phyloP scores from a whole-genome alignment of 202 grass and related monocot species.

The Carex arenaria region DNA sequence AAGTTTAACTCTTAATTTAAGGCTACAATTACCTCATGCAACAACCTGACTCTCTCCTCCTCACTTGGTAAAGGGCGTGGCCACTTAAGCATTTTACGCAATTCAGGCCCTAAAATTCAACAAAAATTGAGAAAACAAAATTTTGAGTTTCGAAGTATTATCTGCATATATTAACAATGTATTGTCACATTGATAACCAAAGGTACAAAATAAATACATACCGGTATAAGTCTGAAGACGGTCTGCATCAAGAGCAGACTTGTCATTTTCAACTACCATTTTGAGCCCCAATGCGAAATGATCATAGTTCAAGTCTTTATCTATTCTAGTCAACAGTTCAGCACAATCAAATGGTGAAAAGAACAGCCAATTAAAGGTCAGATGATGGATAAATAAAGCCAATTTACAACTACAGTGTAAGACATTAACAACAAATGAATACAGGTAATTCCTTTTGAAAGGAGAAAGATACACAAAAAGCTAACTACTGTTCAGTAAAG shows the following conservation, averaged over 20 bases:
- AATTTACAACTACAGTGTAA: neutral
- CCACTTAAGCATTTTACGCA: slow-evolving; percentile 78
- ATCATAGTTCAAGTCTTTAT: slow-evolving; percentile 88
- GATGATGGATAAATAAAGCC: neutral
- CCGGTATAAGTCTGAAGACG: slow-evolving; percentile 75
- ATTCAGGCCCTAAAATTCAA: slow-evolving; percentile 54
- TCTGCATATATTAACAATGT: neutral
- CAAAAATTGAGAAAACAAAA: slow-evolving; percentile 7
- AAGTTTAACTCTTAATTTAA: neutral
- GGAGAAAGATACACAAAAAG: neutral
- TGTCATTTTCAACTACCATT: slow-evolving; percentile 75
- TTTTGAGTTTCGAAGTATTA: slow-evolving; percentile 1
- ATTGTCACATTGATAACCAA: neutral
- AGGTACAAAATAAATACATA: slow-evolving; percentile 21
- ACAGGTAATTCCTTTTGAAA: slow-evolving; percentile 9
- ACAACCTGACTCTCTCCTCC: slow-evolving; percentile 82
- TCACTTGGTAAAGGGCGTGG: slow-evolving; percentile 79
- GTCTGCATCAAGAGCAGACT: slow-evolving; percentile 69
- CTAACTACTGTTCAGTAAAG: neutral
- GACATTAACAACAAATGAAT: neutral
- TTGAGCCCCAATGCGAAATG: slow-evolving; percentile 85
- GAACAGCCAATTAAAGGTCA: neutral
- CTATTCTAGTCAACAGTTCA: slow-evolving; percentile 29
- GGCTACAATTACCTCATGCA: slow-evolving; percentile 72
- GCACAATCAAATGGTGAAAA: slow-evolving; percentile 8